phyloP scores from a whole-genome alignment of 108 stramenopile species.

The Fistulifera pelliculosa region DNA sequence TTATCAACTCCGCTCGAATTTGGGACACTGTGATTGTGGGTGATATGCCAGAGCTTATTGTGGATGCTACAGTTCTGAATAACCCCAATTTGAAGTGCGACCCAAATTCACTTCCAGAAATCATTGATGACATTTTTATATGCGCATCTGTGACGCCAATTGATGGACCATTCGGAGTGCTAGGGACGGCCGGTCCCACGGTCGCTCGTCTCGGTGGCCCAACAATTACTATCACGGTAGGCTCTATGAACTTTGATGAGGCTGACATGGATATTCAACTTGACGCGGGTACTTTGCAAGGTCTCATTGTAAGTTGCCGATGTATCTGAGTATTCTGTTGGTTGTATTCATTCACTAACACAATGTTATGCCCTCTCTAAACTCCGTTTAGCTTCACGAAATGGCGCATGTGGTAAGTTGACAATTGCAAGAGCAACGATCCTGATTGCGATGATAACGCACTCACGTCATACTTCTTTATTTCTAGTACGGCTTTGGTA shows the following conservation, averaged over 20 bases:
- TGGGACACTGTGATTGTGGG: no score
- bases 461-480: background rate
- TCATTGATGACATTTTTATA: background rate
- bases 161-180: background rate
- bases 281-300: background rate
- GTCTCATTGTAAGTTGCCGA: conserved; percentile 4
- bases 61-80: no score
- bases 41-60: no score
- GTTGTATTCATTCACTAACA: no score
- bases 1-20: no score
- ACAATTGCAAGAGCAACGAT: no score
- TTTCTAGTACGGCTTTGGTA: background rate
- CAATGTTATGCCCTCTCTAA: no score
- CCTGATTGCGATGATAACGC: background rate
- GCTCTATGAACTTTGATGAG: conserved; percentile 3
- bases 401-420: no score
- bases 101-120: no score
- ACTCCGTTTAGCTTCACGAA: no score
- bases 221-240: background rate
- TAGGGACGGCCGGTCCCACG: background rate
- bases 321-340: no score
- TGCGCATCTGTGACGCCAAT: background rate
- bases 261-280: background rate
- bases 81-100: no score
- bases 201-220: background rate